Percentiles rank a stretch among this genome's conserved stretches.
Conservation (phyloP, 345 rosid species). For the Populus alba region DNA sequence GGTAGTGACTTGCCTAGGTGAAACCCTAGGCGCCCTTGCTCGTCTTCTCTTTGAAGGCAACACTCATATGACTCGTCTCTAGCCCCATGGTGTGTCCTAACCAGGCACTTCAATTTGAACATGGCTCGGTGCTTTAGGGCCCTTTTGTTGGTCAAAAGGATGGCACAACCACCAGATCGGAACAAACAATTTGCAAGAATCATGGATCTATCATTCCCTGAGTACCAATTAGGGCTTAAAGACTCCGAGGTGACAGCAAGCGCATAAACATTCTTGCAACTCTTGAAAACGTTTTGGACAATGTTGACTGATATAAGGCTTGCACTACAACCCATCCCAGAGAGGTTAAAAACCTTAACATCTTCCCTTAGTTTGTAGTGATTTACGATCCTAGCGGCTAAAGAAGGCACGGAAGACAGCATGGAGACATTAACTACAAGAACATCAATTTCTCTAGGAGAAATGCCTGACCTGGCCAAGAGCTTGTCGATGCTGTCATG, state of each 20-base stretch:
- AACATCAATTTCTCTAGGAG: slow-evolving; percentile 65
- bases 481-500: slow-evolving; percentile 56
- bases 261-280: slow-evolving; percentile 48
- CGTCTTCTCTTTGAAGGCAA: slow-evolving; percentile 70
- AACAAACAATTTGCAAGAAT: slow-evolving; percentile 80
- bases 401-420: slow-evolving; percentile 61
- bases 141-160: slow-evolving; percentile 69
- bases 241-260: slow-evolving; percentile 73
- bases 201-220: slow-evolving; percentile 83
- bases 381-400: slow-evolving; percentile 63
- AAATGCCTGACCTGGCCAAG: slow-evolving; percentile 54
- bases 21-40: slow-evolving; percentile 58
- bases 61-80: slow-evolving; percentile 69
- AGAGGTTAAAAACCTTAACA: slow-evolving; percentile 58
- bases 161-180: slow-evolving; percentile 75
- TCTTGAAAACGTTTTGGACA: slow-evolving; percentile 58
- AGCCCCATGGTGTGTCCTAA: slow-evolving; percentile 83
- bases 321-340: slow-evolving; percentile 96
- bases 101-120: slow-evolving; percentile 69
- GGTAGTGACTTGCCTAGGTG: slow-evolving; percentile 72
- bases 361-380: slow-evolving; percentile 73
- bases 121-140: slow-evolving; percentile 45
- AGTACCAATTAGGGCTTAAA: slow-evolving; percentile 76
- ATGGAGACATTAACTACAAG: slow-evolving; percentile 81
- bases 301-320: slow-evolving; percentile 71